These are phyloP conservation scores for Jamesozyma piceae DNA, from an alignment of 805 yeast genomes.

Conservation along the genomic window DNA sequence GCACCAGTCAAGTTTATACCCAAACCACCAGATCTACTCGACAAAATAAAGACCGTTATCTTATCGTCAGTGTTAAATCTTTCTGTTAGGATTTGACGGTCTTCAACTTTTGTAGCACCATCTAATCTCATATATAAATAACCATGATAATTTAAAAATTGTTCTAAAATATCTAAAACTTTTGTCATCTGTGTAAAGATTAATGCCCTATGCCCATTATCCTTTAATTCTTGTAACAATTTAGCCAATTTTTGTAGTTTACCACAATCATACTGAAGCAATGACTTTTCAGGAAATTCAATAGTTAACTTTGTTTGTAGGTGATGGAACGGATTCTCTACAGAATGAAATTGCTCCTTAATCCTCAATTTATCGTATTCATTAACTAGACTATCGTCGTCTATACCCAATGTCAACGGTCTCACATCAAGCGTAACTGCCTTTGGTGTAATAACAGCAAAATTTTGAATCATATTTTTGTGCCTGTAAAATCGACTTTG, in stretches of 20 bases:
- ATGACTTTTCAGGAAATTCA: slow-evolving; percentile 91
- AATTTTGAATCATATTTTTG: slow-evolving; percentile 54
- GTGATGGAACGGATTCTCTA: slow-evolving; percentile 57
- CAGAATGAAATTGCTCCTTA: slow-evolving; percentile 7
- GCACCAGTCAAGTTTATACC: slow-evolving; percentile 98
- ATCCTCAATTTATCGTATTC: slow-evolving; percentile 23
- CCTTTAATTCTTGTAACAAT: slow-evolving; percentile 65
- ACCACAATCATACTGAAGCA: slow-evolving; percentile 93
- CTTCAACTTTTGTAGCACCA: slow-evolving; percentile 96
- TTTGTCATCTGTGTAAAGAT: slow-evolving; percentile 98
- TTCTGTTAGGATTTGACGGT: slow-evolving; percentile 89
- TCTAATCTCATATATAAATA: slow-evolving; percentile 89
- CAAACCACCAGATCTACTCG: slow-evolving; percentile 95
- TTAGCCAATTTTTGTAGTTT: slow-evolving; percentile 78
- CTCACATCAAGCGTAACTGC: slow-evolving; percentile 70
- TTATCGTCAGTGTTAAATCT: slow-evolving; percentile 78
- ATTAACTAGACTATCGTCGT: slow-evolving; percentile 19
- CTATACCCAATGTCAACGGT: slow-evolving; percentile 28
- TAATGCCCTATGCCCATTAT: slow-evolving; percentile 85
- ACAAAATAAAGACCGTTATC: slow-evolving; percentile 82
- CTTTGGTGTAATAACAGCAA: slow-evolving; percentile 79
- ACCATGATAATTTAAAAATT: slow-evolving; percentile 88
- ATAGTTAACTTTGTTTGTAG: slow-evolving; percentile 80
- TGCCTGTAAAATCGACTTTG: slow-evolving; percentile 33
- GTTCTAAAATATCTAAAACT: slow-evolving; percentile 86